Conservation (phyloP, 192 early-diverging fungal species). For the Coemansia sp. region DNA sequence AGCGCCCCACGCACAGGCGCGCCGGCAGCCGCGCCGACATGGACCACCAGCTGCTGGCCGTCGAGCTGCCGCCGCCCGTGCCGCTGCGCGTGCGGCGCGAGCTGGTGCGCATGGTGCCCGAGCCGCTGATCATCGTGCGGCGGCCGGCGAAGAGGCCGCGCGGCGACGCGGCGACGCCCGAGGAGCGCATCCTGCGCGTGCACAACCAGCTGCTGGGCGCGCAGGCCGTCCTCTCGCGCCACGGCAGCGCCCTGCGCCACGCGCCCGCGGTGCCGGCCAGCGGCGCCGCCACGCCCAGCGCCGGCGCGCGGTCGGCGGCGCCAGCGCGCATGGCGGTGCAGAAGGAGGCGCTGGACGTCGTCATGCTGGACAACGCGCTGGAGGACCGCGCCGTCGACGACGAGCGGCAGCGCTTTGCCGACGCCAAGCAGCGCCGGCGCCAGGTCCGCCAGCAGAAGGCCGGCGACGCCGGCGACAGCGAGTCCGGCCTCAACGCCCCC, state of each 20-base stretch:
- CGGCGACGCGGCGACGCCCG: conserved; percentile 5
- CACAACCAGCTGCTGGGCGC: conserved; percentile 55
- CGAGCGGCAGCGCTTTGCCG: conserved; percentile 18
- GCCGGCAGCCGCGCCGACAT: conserved; percentile 44
- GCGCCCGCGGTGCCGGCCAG: not conserved
- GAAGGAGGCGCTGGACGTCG: conserved; percentile 36
- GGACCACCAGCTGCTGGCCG: conserved; percentile 45
- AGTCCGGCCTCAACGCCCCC: conserved; percentile 13
- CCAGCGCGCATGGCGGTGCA: conserved; percentile 21
- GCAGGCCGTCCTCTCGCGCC: conserved; percentile 50
- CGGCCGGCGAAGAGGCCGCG: conserved; percentile 4
- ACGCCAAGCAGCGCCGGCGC: conserved; percentile 3
- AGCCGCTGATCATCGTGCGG: conserved; percentile 52
- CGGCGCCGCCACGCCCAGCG: not conserved
- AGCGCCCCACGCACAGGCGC: conserved; percentile 25
- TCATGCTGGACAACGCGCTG: conserved; percentile 49
- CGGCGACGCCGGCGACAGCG: not conserved
- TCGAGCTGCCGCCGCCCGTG: conserved; percentile 53
- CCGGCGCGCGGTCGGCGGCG: too few species aligned
- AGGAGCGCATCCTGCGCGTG: conserved; percentile 40
- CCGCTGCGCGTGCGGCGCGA: conserved; percentile 53
- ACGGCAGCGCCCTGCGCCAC: conserved; percentile 41
- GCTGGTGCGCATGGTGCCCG: conserved; percentile 30
- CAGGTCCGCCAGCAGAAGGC: conserved; percentile 1
- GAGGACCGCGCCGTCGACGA: conserved; percentile 34